Percentiles rank a stretch among this genome's conserved stretches.
Conservation (phyloP, 768 basidiomycete species). For the Naganishia randhawae region DNA sequence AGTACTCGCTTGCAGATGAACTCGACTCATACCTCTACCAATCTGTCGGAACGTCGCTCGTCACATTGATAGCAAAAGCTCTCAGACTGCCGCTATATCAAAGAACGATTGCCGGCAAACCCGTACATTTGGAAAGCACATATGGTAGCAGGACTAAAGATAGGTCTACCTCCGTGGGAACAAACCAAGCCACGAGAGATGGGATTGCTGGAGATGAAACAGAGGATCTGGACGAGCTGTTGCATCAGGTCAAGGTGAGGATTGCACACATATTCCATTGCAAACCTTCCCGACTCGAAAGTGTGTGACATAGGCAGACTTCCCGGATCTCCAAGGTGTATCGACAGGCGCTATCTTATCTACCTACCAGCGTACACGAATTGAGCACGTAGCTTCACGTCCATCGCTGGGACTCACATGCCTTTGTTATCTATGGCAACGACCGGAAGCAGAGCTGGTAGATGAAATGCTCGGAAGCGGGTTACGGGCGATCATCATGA, state of each 20-base stretch:
- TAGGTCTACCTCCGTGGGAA: slow-evolving; percentile 40
- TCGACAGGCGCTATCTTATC: slow-evolving; percentile 96
- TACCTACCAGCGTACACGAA: slow-evolving; percentile 91
- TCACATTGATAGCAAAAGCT: slow-evolving; percentile 77
- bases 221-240: slow-evolving; percentile 76
- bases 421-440: slow-evolving; percentile 88
- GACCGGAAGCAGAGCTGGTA: slow-evolving; percentile 79
- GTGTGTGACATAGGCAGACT: slow-evolving; percentile 56
- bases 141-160: slow-evolving; percentile 66
- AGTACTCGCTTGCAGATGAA: slow-evolving; percentile 66
- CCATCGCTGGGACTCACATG: slow-evolving; percentile 64
- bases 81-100: slow-evolving; percentile 82
- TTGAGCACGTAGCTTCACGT: slow-evolving; percentile 91
- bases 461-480: slow-evolving; percentile 77
- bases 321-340: slow-evolving; percentile 79
- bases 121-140: slow-evolving; percentile 75
- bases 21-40: slow-evolving; percentile 98
- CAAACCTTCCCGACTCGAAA: no score
- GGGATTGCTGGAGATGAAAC: slow-evolving; percentile 82
- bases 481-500: slow-evolving; percentile 80
- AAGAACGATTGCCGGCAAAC: slow-evolving; percentile 71
- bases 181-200: neutral
- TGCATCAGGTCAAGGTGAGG: slow-evolving; percentile 70
- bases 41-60: slow-evolving; percentile 94
- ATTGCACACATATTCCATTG: neutral